These are phyloP conservation scores for Agastache rugosa DNA, from an alignment of 257 asterid species.

Conservation along the genomic window DNA sequence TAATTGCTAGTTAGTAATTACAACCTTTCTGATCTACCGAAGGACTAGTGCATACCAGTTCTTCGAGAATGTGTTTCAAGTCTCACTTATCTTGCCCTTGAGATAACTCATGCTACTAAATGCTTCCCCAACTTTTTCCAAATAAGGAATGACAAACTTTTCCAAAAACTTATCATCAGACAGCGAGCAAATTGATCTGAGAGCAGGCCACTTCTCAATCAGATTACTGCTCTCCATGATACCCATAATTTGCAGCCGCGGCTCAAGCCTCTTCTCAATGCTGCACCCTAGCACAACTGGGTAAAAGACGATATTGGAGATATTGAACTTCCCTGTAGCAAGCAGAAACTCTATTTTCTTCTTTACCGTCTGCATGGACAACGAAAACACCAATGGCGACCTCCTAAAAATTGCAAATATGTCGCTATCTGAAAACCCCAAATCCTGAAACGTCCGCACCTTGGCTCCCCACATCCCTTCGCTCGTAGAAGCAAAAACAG, in stretches of 20 bases:
- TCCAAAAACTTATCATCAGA: not conserved
- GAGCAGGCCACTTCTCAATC: not conserved
- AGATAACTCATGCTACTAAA: too few relatives aligned
- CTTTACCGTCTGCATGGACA: too few relatives aligned
- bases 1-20: too few relatives aligned
- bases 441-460: not conserved
- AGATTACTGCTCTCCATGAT: not conserved
- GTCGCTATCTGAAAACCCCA: not conserved
- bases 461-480: not conserved
- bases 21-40: too few relatives aligned
- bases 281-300: not conserved
- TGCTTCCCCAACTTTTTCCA: too few relatives aligned
- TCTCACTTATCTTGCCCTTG: too few relatives aligned
- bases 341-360: not conserved
- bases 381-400: too few relatives aligned
- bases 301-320: constrained; percentile 11
- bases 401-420: too few relatives aligned
- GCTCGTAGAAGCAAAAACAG: not conserved
- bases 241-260: not conserved
- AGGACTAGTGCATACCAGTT: too few relatives aligned
- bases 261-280: not conserved
- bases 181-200: too few relatives aligned
- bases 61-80: too few relatives aligned
- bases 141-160: too few relatives aligned
- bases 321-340: constrained; percentile 7